phyloP scores from a whole-genome alignment of 306 rosid species.

The Casuarina cunninghamiana region DNA sequence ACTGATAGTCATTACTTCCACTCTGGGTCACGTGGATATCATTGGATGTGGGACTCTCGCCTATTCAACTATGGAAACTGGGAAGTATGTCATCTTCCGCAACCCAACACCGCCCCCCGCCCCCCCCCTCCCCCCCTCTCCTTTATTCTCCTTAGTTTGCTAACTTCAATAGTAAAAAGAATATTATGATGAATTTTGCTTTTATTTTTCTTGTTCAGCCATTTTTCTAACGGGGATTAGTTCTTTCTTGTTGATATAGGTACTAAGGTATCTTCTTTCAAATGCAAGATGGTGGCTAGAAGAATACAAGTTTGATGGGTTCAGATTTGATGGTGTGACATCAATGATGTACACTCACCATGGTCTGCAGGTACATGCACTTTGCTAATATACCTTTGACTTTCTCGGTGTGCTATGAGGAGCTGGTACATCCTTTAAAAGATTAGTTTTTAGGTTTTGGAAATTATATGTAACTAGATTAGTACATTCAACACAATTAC shows the following conservation, averaged over 20 bases:
- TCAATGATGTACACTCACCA: conserved; percentile 99
- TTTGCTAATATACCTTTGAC: conserved; percentile 13
- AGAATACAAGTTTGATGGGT: conserved; percentile 95
- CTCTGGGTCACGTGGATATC: conserved; percentile 95
- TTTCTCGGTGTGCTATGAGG: conserved; percentile 12
- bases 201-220: conserved; percentile 18
- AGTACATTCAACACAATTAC: neutral
- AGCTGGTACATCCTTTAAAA: conserved; percentile 1
- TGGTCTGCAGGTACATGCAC: conserved; percentile 68
- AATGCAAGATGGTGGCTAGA: conserved; percentile 99
- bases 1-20: conserved; percentile 93
- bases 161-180: neutral
- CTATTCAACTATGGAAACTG: conserved; percentile 99
- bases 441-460: neutral
- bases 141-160: too few relatives aligned
- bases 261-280: conserved; percentile 84
- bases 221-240: conserved; percentile 11
- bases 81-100: conserved; percentile 62
- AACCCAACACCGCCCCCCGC: too few relatives aligned
- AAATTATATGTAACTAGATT: neutral
- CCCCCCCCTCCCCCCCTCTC: too few relatives aligned
- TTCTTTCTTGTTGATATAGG: conserved; percentile 47
- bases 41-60: conserved; percentile 99
- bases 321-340: conserved; percentile 97
- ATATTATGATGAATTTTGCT: conserved; percentile 14